phyloP scores from a whole-genome alignment of 2,329 filamentous ascomycete genomes.

The Pseudogymnoascus sp. region DNA sequence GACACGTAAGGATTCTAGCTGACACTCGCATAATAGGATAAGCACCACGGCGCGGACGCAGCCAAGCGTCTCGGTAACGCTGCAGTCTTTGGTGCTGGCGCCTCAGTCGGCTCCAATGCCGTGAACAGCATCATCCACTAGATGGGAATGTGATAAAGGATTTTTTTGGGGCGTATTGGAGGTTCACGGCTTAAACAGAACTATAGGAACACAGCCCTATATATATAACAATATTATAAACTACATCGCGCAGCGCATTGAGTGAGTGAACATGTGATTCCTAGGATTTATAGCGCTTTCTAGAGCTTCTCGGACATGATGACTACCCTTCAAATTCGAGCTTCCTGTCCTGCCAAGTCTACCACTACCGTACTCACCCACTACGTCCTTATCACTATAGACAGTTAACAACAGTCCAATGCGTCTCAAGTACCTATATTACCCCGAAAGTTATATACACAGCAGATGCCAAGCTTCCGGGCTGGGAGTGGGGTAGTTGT shows the following conservation, averaged over 20 bases:
- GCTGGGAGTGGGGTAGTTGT: no score
- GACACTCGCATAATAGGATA: not conserved
- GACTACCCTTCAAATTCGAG: not conserved
- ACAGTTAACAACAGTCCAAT: no score
- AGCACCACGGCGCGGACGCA: not conserved
- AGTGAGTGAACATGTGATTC: not conserved
- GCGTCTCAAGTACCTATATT: no score
- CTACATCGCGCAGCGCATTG: not conserved
- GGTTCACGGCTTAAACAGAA: not conserved
- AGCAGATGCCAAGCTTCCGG: no score
- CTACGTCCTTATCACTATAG: no score
- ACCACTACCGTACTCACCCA: no score
- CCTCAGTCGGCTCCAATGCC: not conserved
- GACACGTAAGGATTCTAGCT: not conserved
- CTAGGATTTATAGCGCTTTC: not conserved
- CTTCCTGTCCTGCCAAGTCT: not conserved
- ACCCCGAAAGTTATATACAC: no score
- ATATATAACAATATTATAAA: not conserved
- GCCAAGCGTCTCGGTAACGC: not conserved
- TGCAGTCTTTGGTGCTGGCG: not conserved
- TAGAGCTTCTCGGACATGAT: not conserved
- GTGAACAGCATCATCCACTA: not conserved
- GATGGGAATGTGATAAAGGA: conserved; percentile 35
- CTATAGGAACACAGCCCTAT: not conserved
- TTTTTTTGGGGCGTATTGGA: not conserved